phyloP scores from a whole-genome alignment of 2,329 filamentous ascomycete genomes.

The Colletotrichum neosansevieriae region DNA sequence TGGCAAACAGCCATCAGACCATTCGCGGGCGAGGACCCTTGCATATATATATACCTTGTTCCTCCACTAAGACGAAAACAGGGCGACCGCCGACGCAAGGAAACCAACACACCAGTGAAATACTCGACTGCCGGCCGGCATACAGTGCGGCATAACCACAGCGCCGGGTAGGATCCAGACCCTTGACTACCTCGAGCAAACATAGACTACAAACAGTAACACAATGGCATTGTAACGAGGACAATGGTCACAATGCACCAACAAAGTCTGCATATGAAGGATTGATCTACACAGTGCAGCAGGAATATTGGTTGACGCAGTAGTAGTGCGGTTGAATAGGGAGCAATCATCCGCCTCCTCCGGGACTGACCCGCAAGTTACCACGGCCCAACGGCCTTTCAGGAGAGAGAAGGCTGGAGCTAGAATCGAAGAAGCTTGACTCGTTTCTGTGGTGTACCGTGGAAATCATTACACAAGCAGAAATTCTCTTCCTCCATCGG shows the following conservation, averaged over 20 bases:
- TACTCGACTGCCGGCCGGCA: conserved; percentile 13
- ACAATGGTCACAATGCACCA: neutral
- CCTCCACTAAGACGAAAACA: conserved; percentile 7
- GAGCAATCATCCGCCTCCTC: neutral
- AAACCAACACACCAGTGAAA: conserved; percentile 10
- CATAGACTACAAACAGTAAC: neutral
- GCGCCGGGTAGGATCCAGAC: conserved; percentile 16
- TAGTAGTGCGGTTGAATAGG: neutral
- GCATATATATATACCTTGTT: conserved; percentile 1
- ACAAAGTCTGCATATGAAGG: neutral
- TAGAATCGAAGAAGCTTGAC: neutral
- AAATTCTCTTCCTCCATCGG: neutral
- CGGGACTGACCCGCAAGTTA: conserved; percentile 1
- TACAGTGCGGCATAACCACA: conserved; percentile 2
- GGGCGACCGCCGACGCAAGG: neutral
- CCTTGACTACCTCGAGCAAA: conserved; percentile 7
- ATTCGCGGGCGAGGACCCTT: conserved; percentile 9
- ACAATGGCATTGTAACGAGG: conserved; percentile 3
- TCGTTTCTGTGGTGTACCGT: neutral
- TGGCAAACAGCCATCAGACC: conserved; percentile 3
- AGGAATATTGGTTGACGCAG: conserved; percentile 8
- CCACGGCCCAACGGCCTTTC: neutral
- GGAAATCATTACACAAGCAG: conserved; percentile 7
- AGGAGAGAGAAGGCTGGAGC: neutral
- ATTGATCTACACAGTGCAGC: neutral